Evolutionary conservation across 306 rosid species (phyloP), one percentile per base, ranked within the genome.

Genomic region (Vigna reflexopilosa): DNA sequence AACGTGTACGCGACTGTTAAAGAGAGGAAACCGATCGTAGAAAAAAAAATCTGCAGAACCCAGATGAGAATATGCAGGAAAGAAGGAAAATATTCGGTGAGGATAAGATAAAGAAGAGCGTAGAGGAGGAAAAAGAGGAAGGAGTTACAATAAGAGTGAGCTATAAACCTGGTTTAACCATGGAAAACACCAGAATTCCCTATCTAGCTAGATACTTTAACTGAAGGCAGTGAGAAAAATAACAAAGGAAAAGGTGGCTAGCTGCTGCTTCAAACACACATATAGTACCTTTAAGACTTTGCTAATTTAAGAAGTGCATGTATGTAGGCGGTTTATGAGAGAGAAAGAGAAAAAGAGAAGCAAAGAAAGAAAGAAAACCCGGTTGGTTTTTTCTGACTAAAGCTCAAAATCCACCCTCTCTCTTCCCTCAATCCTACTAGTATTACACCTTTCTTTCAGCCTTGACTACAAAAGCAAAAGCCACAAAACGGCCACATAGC

Each of bases 401-500:
- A 84, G 79, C 78, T 69, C 75, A 49, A 49, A 62, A 80, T 69
- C 55, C 54, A 57, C 55, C 62, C 75, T 64, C 87, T 72, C 80
- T 71, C 68, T 36, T 22, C 76, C 14, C 54, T 51, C 70, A 49
- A 47, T 38, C 70, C 55, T 61, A 30, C 74, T 14, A 72, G 45
- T 30, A 30, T 48, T 52, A 38, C 85, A 73, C 95, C 88, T 88
- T 92, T 90, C 85, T 83, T 86, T 76, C 86, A 79, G 83, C 72
- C 95, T 91, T 91, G 93, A 93, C 98, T 90, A 88, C 85, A 79
- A 91, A 91, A 93, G 97, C 87, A 77, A 93, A 91, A 93, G 91
- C 84, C 77, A 87, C 67, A 86, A 89, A 91, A 89, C 91, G 82
- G 90, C 87, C 83, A 57, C 63, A 77, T 62, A 61, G 85, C 90